phyloP scores from a whole-genome alignment of 179 eudicot genomes.

The Sideroxylon spinosum region DNA sequence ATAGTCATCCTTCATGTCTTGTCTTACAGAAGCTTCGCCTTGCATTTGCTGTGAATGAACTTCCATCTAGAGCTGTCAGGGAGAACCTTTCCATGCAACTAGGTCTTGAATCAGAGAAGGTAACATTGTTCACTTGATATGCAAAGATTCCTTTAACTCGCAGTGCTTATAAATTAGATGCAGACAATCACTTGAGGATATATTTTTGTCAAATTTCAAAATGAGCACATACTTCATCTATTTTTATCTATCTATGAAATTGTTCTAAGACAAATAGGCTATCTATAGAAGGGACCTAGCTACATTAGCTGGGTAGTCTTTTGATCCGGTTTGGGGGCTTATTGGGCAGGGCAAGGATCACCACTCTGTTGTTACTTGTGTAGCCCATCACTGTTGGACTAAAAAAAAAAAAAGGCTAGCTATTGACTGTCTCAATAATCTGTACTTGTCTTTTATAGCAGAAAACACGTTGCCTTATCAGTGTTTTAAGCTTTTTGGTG shows the following conservation, averaged over 20 bases:
- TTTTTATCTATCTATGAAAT: not conserved
- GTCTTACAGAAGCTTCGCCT: slow-evolving; percentile 80
- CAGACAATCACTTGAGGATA: not conserved
- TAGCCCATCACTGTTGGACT: too few relatives aligned
- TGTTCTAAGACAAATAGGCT: not conserved
- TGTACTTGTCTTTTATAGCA: not conserved
- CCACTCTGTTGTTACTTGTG: too few relatives aligned
- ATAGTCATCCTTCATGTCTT: slow-evolving; percentile 14
- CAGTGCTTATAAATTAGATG: not conserved
- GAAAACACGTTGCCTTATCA: not conserved
- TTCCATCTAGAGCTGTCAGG: slow-evolving; percentile 64
- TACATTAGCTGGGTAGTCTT: too few relatives aligned
- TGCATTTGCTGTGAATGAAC: slow-evolving; percentile 82
- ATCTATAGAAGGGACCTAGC: not conserved
- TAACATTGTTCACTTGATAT: slow-evolving; percentile 20
- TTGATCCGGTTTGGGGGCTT: too few relatives aligned
- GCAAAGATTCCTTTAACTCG: not conserved
- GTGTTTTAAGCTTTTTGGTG: not conserved
- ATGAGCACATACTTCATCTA: not conserved
- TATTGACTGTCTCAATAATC: not conserved
- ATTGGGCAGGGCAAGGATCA: too few relatives aligned
- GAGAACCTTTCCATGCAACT: slow-evolving; percentile 58
- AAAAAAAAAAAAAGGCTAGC: not conserved
- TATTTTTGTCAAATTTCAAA: not conserved
- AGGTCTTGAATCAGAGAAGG: slow-evolving; percentile 76